These are phyloP conservation scores for Ceratobasidium sp. DNA, from an alignment of 1,284 basidiomycete species.

Conservation along the genomic window DNA sequence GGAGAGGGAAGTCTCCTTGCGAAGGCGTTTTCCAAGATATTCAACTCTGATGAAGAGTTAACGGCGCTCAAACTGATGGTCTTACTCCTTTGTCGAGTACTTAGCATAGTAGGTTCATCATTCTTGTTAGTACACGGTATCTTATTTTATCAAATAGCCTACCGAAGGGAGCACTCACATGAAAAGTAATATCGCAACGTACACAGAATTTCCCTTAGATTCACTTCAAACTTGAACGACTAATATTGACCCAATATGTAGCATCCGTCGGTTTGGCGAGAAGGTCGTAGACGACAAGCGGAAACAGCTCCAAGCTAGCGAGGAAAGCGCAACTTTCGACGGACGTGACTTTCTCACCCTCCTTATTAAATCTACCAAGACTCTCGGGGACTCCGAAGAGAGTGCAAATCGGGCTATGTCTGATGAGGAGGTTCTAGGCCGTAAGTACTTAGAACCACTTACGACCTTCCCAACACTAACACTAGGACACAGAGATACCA, in stretches of 20 bases:
- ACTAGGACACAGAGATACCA: conserved; percentile 27
- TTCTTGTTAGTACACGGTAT: too few relatives aligned
- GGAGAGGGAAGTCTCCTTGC: conserved; percentile 53
- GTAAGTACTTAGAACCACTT: conserved; percentile 58
- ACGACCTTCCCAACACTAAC: neutral
- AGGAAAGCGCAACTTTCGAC: conserved; percentile 24
- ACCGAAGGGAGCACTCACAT: too few relatives aligned
- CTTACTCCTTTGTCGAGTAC: neutral
- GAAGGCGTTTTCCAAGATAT: conserved; percentile 52
- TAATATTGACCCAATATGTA: neutral
- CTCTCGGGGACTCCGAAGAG: conserved; percentile 52
- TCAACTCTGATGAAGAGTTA: conserved; percentile 41
- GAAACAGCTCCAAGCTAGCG: conserved; percentile 49
- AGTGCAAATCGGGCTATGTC: conserved; percentile 58
- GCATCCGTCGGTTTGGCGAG: conserved; percentile 51
- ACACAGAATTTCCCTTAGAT: too few relatives aligned
- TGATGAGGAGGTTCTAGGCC: conserved; percentile 64
- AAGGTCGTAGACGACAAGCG: conserved; percentile 59
- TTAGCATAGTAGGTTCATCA: conserved; percentile 28
- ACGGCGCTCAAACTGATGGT: neutral
- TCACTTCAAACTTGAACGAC: too few relatives aligned
- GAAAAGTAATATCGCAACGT: too few relatives aligned
- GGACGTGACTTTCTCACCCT: conserved; percentile 52
- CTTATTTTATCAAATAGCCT: too few relatives aligned
- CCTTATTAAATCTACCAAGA: conserved; percentile 59